Evolutionary conservation across 2,329 filamentous ascomycete species (phyloP), one percentile per base, ranked within the genome.

Genomic region (Aquanectria penicillioides): DNA sequence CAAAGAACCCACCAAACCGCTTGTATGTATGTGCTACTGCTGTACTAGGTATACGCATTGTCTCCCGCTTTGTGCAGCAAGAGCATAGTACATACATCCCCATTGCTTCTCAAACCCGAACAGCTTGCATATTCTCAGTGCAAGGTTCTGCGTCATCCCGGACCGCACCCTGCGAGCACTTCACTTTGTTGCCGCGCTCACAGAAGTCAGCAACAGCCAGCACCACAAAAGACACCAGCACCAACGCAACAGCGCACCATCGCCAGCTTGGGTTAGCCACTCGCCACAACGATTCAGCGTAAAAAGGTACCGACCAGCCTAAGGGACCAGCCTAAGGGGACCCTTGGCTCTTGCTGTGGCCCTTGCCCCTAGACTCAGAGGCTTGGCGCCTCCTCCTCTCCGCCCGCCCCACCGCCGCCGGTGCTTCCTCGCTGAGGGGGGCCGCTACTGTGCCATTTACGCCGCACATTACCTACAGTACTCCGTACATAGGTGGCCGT

Each of bases 381-480:
- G 40, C 34, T 46, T 57, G 46, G 54, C 47, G 54, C 33, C 47
- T 43, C 44, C 17, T 56, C 44, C 44, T 34, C 52, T 41, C 54
- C 47, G 37, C 25, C 48, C 29, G 28, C 50, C 46, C 37, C 53
- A 44, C 53, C 50, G 40, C 50, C 33, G 46, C 50, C 40, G 50
- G 50, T 44, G 48, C 37, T 43, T 55, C 38, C 41, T 48, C 26
- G 34, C 41, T 48, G 41, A 26, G 48, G 48, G 37, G 28, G 48
- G 36, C 36, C n/a, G 41, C 26, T 46, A 46, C 41, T 46, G 41
- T 33, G 43, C 48, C 20, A 43, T 40, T 36, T 31, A n/a, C 47
- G 34, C 25, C 23, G 34, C 25, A 36, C 34, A 40, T 36, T 50
- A 25, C 23, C 13, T 23, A 23, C 46, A 29, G 29, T 23, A 10